Percentiles rank a stretch among this genome's conserved stretches.
phyloP scores from a whole-genome alignment of 139 green algal species.

The Auxenochlorella protothecoides region DNA sequence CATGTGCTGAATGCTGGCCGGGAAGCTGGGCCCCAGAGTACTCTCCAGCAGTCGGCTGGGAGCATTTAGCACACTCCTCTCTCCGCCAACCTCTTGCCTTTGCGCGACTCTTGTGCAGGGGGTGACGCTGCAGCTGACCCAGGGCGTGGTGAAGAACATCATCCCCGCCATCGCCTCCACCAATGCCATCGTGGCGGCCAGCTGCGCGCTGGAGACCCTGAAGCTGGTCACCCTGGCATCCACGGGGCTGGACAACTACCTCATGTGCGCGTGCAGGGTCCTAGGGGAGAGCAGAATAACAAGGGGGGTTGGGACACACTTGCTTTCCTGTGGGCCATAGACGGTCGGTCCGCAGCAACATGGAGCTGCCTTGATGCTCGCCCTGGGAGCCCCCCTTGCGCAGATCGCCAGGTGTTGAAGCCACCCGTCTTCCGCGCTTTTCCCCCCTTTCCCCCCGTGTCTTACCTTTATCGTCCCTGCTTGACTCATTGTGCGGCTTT shows the following conservation, averaged over 20 bases:
- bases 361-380: background rate
- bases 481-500: background rate
- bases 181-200: conserved; percentile 91
- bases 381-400: background rate
- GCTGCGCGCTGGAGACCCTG: conserved; percentile 86
- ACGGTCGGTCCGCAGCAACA: background rate
- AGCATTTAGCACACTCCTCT: background rate
- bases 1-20: background rate
- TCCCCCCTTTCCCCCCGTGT: too few species aligned
- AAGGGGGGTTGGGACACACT: too few species aligned
- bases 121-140: conserved; percentile 75
- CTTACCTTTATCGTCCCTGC: too few species aligned
- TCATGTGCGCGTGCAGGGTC: conserved; percentile 64
- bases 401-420: too few species aligned
- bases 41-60: background rate
- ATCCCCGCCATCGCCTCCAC: conserved; percentile 97
- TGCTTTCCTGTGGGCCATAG: background rate
- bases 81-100: background rate
- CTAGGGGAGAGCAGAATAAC: background rate
- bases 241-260: conserved; percentile 88
- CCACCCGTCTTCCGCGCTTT: too few species aligned
- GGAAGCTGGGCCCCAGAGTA: background rate
- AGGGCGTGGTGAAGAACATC: conserved; percentile 99
- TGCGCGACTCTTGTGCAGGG: conserved; percentile 33
- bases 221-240: conserved; percentile 90